Base-by-base conservation (phyloP, 371 early-diverging fungal genomes). In the Blakeslea trispora region DNA sequence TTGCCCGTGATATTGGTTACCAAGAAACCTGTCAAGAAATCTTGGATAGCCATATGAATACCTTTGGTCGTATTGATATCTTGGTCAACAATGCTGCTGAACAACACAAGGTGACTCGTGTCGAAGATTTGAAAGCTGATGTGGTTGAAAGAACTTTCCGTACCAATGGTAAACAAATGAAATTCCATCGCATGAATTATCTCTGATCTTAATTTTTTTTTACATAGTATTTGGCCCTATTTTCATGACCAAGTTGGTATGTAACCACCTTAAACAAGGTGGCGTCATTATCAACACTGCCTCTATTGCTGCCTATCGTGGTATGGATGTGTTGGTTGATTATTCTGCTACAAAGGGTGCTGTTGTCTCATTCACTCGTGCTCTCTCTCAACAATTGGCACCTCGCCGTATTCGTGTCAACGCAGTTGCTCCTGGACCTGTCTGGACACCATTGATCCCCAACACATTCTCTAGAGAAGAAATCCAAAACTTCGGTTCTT, bases 371-470 rank as follows among this genome's bases (percentile, higher is more conserved):
- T 86, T 84, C 57, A 85, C 86, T 15, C 75, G 87, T 59, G 72
- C 82, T 2, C 63, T 84, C 31, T 78, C 86, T n/a, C 76, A 72
- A 40, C 83, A 87, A 55, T 62, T 87, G 24, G 84, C 85, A 17
- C 69, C 64, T 45, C 63, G 79, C 35, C 79, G 81, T 39, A 87
- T 87, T 39, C 77, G 85, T 40, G 85, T 85, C 35, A 85, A 87
- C 64, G 79, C 85, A 24, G 81, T 86, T 35, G 87, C 85, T 35
- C 85, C 81, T 57, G 88, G 88, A 43, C 81, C 82, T 64, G 81
- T 86, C 41, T 83, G 84, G 66, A 87, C 88, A 39, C 86, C 84
- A 35, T 69, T 87, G 63, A 85, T 84, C 50, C 84, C 82, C 42
- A 82, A 86, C 68, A 85, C 84, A 50, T 83, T 82, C 61, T 71